Percentiles rank a stretch among this genome's conserved stretches.
Evolutionary conservation across 306 rosid genomes (phyloP).

Genomic region (Sphenostylis stenocarpa): DNA sequence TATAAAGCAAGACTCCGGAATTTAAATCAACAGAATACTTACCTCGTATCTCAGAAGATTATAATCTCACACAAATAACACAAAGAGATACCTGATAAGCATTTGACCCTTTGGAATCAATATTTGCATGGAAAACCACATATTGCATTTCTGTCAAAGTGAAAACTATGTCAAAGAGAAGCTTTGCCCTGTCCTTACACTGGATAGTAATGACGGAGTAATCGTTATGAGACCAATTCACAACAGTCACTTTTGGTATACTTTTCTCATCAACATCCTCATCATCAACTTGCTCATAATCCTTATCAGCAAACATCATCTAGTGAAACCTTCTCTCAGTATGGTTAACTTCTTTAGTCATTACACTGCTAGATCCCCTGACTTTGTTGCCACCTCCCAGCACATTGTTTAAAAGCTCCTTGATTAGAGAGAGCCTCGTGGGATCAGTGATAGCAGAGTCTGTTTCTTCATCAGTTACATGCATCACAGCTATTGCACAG

Average conservation of each 20-base stretch:
- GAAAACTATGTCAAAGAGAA: conserved; percentile 87
- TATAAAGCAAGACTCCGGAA: conserved; percentile 71
- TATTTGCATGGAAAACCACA: conserved; percentile 85
- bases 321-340: conserved; percentile 91
- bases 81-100: conserved; percentile 69
- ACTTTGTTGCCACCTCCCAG: conserved; percentile 73
- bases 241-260: conserved; percentile 78
- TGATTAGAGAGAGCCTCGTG: conserved; percentile 61
- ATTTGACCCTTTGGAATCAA: conserved; percentile 82
- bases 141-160: conserved; percentile 96
- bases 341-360: conserved; percentile 67
- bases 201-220: conserved; percentile 78
- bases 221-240: conserved; percentile 78
- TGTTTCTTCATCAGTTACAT: conserved; percentile 62
- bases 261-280: conserved; percentile 48
- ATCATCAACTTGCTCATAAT: conserved; percentile 60
- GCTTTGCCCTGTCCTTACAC: conserved; percentile 86
- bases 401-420: conserved; percentile 75
- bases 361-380: conserved; percentile 70
- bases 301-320: conserved; percentile 96
- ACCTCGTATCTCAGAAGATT: conserved; percentile 17
- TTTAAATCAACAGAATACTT: conserved; percentile 21
- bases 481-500: conserved; percentile 84
- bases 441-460: conserved; percentile 62
- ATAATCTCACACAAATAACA: neutral